These are phyloP conservation scores for Suillus variegatus DNA, from an alignment of 768 basidiomycete genomes.

Conservation along the genomic window DNA sequence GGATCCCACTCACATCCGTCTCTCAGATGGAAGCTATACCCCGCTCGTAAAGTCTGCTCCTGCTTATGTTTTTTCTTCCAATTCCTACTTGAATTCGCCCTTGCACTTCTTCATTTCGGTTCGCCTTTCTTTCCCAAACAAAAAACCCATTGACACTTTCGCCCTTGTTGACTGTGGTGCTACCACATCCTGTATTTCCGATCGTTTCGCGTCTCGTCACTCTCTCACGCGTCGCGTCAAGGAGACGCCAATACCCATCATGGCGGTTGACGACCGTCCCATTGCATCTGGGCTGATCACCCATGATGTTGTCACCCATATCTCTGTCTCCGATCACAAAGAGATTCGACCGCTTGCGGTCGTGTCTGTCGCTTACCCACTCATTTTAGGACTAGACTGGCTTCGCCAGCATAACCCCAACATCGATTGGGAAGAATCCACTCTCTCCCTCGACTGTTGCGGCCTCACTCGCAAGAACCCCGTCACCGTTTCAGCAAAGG, in stretches of 20 bases:
- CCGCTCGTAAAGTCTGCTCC: not conserved
- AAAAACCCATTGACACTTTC: conserved; percentile 24
- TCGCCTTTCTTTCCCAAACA: conserved; percentile 6
- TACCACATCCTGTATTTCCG: conserved; percentile 37
- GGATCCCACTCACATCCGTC: not conserved
- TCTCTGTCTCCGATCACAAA: conserved; percentile 27
- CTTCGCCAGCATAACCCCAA: conserved; percentile 1
- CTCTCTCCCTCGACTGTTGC: conserved; percentile 25
- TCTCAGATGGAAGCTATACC: not conserved
- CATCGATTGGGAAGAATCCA: not conserved
- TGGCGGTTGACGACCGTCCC: conserved; percentile 39
- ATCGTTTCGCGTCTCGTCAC: conserved; percentile 34
- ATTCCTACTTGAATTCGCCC: not conserved
- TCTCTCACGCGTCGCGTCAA: conserved; percentile 29
- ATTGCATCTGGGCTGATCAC: conserved; percentile 42
- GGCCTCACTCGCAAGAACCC: conserved; percentile 17
- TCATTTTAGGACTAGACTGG: conserved; percentile 19
- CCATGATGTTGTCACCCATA: conserved; percentile 34
- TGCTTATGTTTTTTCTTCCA: not conserved
- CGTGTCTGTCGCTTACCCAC: conserved; percentile 33
- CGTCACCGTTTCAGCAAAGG: conserved; percentile 20
- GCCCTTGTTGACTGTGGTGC: conserved; percentile 41
- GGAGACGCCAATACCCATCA: conserved; percentile 35
- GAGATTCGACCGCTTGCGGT: conserved; percentile 33
- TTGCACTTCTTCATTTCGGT: not conserved